Evolutionary conservation across 1,284 basidiomycete species (phyloP).

Genomic region (Coniferiporia sulphurascens): DNA sequence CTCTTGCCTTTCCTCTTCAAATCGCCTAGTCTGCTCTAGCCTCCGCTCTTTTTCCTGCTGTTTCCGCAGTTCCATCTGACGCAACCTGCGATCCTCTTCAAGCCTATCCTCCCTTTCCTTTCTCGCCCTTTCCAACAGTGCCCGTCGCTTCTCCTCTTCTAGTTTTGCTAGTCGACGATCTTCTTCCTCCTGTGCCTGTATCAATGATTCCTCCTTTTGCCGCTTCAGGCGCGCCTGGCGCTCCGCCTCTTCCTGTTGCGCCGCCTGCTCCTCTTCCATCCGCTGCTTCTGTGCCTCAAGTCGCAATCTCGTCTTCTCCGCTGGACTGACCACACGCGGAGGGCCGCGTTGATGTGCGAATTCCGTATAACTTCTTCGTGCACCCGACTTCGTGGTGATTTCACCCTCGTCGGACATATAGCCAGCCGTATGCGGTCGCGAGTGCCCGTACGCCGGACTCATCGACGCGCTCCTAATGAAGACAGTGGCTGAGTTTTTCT

Average conservation of each 20-base stretch:
- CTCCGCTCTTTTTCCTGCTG: slow-evolving; percentile 45
- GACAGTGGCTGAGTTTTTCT: slow-evolving; percentile 1
- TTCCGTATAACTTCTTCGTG: slow-evolving; percentile 22
- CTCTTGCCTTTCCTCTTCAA: slow-evolving; percentile 53
- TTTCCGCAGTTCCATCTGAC: slow-evolving; percentile 46
- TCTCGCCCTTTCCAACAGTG: slow-evolving; percentile 40
- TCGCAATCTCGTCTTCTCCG: slow-evolving; percentile 39
- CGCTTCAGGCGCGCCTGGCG: slow-evolving; percentile 42
- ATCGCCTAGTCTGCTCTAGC: slow-evolving; percentile 45
- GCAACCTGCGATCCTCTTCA: slow-evolving; percentile 44
- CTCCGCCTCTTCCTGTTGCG: slow-evolving; percentile 44
- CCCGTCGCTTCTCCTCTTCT: slow-evolving; percentile 46
- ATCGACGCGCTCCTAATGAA: slow-evolving; percentile 13
- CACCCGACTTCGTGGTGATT: slow-evolving; percentile 20
- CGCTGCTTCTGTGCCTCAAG: slow-evolving; percentile 37
- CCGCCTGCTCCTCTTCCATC: slow-evolving; percentile 45
- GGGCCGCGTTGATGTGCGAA: not conserved
- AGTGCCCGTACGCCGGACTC: not conserved
- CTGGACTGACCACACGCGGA: slow-evolving; percentile 30
- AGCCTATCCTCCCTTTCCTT: slow-evolving; percentile 44
- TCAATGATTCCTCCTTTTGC: slow-evolving; percentile 42
- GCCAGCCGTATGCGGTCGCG: not conserved
- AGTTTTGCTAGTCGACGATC: slow-evolving; percentile 37
- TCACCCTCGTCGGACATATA: slow-evolving; percentile 15
- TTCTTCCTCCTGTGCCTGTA: slow-evolving; percentile 48